Percentiles rank a stretch among this genome's conserved stretches.
Evolutionary conservation across 805 yeast genomes (phyloP).

Genomic region (Metschnikowia gelsemii): DNA sequence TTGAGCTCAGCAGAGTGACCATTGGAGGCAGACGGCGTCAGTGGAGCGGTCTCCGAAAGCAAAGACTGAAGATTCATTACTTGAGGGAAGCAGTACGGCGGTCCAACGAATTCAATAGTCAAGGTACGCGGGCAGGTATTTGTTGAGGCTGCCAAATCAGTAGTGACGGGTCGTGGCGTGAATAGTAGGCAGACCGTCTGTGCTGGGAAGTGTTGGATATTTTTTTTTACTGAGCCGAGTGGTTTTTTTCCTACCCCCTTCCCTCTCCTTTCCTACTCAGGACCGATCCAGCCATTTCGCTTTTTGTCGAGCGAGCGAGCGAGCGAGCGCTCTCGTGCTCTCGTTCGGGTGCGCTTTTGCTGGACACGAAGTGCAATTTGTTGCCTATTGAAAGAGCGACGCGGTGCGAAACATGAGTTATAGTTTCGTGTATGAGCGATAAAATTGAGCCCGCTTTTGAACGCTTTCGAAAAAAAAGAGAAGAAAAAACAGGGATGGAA

Average conservation of each 20-base stretch:
- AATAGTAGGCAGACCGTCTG: conserved; percentile 1
- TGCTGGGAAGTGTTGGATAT: conserved; percentile 6
- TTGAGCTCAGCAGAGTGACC: conserved; percentile 1
- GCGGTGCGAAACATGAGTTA: conserved; percentile 4
- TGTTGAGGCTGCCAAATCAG: background rate
- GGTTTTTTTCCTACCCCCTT: conserved; percentile 15
- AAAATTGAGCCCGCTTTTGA: background rate
- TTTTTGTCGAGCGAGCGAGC: conserved; percentile 20
- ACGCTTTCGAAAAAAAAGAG: background rate
- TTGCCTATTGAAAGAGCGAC: conserved; percentile 5
- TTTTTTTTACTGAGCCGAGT: conserved; percentile 17
- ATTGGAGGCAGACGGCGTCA: conserved; percentile 5
- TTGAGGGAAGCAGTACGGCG: background rate
- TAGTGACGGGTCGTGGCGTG: conserved; percentile 4
- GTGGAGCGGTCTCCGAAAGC: conserved; percentile 18
- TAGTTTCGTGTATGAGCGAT: background rate
- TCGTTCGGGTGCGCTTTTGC: conserved; percentile 14
- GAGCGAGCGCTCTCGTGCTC: conserved; percentile 21
- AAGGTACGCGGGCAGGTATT: background rate
- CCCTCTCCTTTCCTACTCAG: conserved; percentile 18
- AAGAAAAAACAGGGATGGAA: background rate
- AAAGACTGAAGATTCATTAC: conserved; percentile 23
- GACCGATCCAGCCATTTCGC: conserved; percentile 13
- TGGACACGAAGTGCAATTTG: conserved; percentile 9
- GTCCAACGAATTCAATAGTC: background rate